These are phyloP conservation scores for Linum trigynum DNA, from an alignment of 345 rosid genomes.

Conservation along the genomic window DNA sequence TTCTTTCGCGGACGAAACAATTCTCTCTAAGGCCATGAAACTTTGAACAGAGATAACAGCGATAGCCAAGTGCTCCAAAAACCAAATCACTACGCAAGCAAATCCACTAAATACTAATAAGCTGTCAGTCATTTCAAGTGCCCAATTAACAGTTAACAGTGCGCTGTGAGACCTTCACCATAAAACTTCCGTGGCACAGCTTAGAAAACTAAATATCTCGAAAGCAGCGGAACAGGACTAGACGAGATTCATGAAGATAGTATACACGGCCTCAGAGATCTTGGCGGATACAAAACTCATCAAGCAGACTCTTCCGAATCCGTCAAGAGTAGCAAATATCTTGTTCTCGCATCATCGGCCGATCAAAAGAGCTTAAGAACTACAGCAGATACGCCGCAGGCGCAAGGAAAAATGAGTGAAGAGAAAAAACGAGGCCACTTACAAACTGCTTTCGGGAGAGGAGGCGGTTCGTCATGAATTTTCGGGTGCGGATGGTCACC, in stretches of 20 bases:
- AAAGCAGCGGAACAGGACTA: neutral
- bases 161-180: too few species aligned
- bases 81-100: too few species aligned
- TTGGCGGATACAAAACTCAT: neutral
- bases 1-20: too few species aligned
- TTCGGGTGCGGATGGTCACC: slow-evolving; percentile 75
- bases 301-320: slow-evolving; percentile 6
- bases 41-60: too few species aligned
- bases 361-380: neutral
- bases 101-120: too few species aligned
- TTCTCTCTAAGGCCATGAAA: too few species aligned
- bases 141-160: too few species aligned
- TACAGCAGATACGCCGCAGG: neutral
- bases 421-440: slow-evolving; percentile 13
- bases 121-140: too few species aligned
- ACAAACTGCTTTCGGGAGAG: slow-evolving; percentile 99
- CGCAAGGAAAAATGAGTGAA: neutral
- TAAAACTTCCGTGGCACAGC: too few species aligned
- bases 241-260: neutral
- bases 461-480: slow-evolving; percentile 97
- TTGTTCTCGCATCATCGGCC: slow-evolving; percentile 15
- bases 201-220: too few species aligned
- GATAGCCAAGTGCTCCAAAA: too few species aligned
- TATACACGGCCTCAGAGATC: slow-evolving; percentile 15
- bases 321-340: slow-evolving; percentile 19